Conservation (phyloP, 2,329 filamentous ascomycete species). For the Triangularia setosa region DNA sequence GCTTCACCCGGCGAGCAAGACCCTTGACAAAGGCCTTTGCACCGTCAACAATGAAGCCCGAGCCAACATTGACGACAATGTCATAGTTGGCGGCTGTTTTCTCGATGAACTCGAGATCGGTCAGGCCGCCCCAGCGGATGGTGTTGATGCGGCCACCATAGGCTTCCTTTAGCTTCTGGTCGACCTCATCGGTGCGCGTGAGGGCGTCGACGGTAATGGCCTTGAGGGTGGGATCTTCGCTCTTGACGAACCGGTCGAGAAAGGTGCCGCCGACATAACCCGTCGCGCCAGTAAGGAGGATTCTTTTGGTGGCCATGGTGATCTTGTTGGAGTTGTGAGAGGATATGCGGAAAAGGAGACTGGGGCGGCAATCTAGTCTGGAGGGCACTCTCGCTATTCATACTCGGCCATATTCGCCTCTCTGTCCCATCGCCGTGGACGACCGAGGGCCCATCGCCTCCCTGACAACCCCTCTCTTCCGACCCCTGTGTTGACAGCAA, state of each 20-base stretch:
- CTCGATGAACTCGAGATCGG: conserved; percentile 11
- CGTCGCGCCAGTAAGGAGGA: conserved; percentile 21
- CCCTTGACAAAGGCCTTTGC: conserved; percentile 14
- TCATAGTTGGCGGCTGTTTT: conserved; percentile 15
- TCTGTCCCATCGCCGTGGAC: neutral
- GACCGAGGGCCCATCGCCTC: neutral
- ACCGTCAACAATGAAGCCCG: conserved; percentile 11
- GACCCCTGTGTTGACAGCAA: neutral
- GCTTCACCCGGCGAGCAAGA: conserved; percentile 2
- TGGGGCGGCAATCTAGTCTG: too few species aligned
- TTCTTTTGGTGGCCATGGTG: conserved; percentile 7
- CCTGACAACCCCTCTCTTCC: neutral
- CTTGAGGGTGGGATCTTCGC: conserved; percentile 5
- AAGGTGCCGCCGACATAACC: conserved; percentile 19
- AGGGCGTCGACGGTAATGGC: conserved; percentile 12
- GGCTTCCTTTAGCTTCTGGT: conserved; percentile 10
- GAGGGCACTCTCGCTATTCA: neutral
- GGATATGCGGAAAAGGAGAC: neutral
- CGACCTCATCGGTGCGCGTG: conserved; percentile 12
- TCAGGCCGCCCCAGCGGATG: conserved; percentile 15
- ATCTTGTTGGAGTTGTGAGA: neutral
- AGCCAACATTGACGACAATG: conserved; percentile 16
- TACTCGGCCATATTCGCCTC: neutral
- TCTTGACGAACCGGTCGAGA: conserved; percentile 16
- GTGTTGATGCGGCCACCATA: conserved; percentile 17